A percentile compares a stretch with the other conserved stretches of the same genome.
phyloP scores from a whole-genome alignment of 2,329 filamentous ascomycete genomes.

The Colletotrichum costaricense region DNA sequence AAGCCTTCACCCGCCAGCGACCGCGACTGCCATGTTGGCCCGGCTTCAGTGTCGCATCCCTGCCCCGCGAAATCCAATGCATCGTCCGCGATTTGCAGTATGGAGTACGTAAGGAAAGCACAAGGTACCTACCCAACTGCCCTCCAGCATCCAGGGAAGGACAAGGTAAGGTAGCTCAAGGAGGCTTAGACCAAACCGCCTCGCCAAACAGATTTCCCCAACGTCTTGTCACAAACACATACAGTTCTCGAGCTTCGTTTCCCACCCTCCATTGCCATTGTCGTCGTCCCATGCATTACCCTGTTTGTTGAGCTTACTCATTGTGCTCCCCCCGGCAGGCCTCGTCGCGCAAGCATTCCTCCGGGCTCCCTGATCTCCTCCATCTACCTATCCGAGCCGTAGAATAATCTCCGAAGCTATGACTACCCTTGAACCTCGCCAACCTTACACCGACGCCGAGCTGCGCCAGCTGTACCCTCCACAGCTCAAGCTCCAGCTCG shows the following conservation, averaged over 20 bases:
- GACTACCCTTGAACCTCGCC: slow-evolving; percentile 80
- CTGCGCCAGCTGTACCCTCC: slow-evolving; percentile 84
- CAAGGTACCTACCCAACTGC: neutral
- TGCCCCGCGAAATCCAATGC: slow-evolving; percentile 8
- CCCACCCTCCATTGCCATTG: neutral
- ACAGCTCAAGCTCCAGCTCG: slow-evolving; percentile 83
- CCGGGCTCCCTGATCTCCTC: slow-evolving; percentile 8
- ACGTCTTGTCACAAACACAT: neutral
- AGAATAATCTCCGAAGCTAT: slow-evolving; percentile 58
- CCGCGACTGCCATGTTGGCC: neutral
- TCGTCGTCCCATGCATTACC: slow-evolving; percentile 21
- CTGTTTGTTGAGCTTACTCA: slow-evolving; percentile 11
- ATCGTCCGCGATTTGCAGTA: neutral
- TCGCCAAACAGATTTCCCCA: slow-evolving; percentile 10
- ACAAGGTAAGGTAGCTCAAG: neutral
- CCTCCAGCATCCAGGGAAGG: neutral
- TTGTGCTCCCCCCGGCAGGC: neutral
- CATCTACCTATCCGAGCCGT: neutral
- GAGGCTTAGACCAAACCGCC: slow-evolving; percentile 1
- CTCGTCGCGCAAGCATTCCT: slow-evolving; percentile 28
- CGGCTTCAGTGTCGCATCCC: slow-evolving; percentile 18
- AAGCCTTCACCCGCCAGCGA: slow-evolving; percentile 25
- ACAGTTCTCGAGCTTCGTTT: neutral
- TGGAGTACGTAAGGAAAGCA: neutral
- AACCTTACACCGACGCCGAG: slow-evolving; percentile 84